Evolutionary conservation across 768 basidiomycete species (phyloP).

Genomic region (Cyathus striatus): DNA sequence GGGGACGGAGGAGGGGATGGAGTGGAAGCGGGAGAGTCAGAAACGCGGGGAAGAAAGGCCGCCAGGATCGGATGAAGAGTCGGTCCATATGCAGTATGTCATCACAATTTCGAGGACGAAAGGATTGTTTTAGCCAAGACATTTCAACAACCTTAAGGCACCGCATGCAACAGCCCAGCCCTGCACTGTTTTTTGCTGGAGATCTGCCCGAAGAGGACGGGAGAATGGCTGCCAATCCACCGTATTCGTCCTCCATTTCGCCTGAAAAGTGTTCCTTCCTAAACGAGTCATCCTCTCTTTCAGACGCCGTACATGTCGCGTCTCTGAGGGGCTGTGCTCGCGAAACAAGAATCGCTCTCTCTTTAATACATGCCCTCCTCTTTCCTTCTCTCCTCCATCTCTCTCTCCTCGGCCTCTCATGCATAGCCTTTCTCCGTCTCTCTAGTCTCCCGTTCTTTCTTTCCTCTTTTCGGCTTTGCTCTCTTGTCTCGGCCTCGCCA

Average conservation of each 20-base stretch:
- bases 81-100: too few relatives aligned
- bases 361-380: slow-evolving; percentile 11
- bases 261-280: too few relatives aligned
- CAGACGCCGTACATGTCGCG: slow-evolving; percentile 1
- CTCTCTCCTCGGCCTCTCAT: slow-evolving; percentile 15
- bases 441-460: slow-evolving; percentile 15
- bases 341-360: slow-evolving; percentile 1
- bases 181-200: too few relatives aligned
- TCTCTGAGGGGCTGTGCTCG: neutral
- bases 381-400: slow-evolving; percentile 13
- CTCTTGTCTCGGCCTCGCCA: slow-evolving; percentile 18
- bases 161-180: too few relatives aligned
- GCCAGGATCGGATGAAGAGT: slow-evolving; percentile 1
- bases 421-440: slow-evolving; percentile 16
- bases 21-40: neutral
- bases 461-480: slow-evolving; percentile 8
- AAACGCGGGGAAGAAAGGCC: neutral
- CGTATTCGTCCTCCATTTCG: too few relatives aligned
- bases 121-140: too few relatives aligned
- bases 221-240: too few relatives aligned
- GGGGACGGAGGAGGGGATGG: neutral
- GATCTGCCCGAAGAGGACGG: too few relatives aligned
- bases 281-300: too few relatives aligned
- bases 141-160: too few relatives aligned
- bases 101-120: too few relatives aligned